Evolutionary conservation across 2,329 filamentous ascomycete genomes (phyloP).

Genomic region (Myotisia sp.): DNA sequence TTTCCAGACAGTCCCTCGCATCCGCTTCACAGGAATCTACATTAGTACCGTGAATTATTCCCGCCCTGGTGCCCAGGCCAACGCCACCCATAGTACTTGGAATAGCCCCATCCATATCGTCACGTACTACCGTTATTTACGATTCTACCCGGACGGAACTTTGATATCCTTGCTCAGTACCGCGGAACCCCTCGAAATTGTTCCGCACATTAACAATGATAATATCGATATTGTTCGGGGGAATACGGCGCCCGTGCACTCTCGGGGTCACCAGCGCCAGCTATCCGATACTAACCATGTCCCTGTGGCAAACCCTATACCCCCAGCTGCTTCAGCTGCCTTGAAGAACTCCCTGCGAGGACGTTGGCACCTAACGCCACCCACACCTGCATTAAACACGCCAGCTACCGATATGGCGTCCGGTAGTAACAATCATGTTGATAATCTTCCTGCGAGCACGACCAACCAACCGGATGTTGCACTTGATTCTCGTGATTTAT

Average conservation of each 20-base stretch:
- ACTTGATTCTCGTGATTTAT: constrained; percentile 43
- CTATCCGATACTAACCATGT: constrained; percentile 28
- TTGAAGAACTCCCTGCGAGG: constrained; percentile 56
- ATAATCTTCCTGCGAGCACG: not conserved
- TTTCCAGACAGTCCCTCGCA: constrained; percentile 67
- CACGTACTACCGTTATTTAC: constrained; percentile 93
- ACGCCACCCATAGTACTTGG: constrained; percentile 57
- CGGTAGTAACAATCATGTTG: not conserved
- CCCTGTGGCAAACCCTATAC: constrained; percentile 20
- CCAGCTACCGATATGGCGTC: not conserved
- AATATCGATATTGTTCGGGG: constrained; percentile 41
- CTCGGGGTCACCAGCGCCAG: constrained; percentile 27
- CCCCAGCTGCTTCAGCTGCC: constrained; percentile 34
- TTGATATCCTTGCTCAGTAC: constrained; percentile 69
- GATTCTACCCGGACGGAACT: constrained; percentile 83
- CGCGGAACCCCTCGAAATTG: constrained; percentile 68
- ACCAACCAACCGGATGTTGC: not conserved
- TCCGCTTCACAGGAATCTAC: constrained; percentile 92
- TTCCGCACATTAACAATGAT: constrained; percentile 65
- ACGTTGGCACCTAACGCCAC: constrained; percentile 50
- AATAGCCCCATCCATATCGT: constrained; percentile 78
- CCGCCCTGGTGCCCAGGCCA: constrained; percentile 59
- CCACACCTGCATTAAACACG: constrained; percentile 2
- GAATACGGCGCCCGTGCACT: constrained; percentile 15
- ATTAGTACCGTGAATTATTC: constrained; percentile 95